phyloP scores from a whole-genome alignment of 2,329 filamentous ascomycete genomes.

The Hymenoscyphus fructigenus region DNA sequence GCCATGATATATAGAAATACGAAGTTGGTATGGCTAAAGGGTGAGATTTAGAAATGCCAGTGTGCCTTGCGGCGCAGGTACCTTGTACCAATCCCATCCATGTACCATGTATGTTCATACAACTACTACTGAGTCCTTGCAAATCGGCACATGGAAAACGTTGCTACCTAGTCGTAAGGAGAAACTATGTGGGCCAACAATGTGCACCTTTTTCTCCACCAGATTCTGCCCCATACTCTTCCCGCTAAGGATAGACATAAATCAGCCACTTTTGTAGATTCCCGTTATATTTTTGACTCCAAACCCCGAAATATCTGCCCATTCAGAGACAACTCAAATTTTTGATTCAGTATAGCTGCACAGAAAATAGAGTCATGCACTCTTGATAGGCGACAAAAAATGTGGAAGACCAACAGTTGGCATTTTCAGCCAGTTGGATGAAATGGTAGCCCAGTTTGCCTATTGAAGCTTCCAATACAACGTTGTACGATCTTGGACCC shows the following conservation, averaged over 20 bases:
- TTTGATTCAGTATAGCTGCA: not conserved
- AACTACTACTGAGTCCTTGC: not conserved
- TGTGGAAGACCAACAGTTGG: not conserved
- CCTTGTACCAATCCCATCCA: conserved; percentile 5
- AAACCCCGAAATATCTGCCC: not conserved
- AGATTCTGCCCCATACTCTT: not conserved
- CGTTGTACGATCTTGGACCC: not conserved
- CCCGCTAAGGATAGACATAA: not conserved
- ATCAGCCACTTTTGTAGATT: not conserved
- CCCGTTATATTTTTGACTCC: not conserved
- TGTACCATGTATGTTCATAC: not conserved
- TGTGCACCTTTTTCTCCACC: not conserved
- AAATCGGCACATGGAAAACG: conserved; percentile 17
- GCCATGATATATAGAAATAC: conserved; percentile 10
- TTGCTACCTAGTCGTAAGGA: not conserved
- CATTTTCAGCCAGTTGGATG: not conserved
- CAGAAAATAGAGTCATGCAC: not conserved
- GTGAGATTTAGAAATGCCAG: conserved; percentile 5
- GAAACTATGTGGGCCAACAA: not conserved
- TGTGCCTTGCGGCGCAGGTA: conserved; percentile 6
- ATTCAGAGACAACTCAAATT: not conserved
- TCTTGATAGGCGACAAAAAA: not conserved
- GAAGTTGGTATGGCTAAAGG: conserved; percentile 1
- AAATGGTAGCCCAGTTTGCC: not conserved
- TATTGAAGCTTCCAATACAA: not conserved